Base-by-base conservation (phyloP, 148 eudicot species). In the Pouteria glomerata region DNA sequence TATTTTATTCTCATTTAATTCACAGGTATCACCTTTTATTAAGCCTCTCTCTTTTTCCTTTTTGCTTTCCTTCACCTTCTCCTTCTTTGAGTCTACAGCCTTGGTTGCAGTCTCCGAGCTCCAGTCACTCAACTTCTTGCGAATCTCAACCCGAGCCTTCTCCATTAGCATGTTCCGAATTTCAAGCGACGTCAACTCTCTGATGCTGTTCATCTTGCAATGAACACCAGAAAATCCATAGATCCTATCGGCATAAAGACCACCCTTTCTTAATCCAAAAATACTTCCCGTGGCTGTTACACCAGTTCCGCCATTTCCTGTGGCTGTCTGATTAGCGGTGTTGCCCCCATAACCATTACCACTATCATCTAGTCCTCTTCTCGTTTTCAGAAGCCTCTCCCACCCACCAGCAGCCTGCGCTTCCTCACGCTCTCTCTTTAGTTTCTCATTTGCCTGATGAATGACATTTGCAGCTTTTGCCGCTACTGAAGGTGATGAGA, bases 381-480 rank as follows among this genome's bases (percentile, higher is more conserved):
- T 78, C 64, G 80, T 86, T 63, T 69, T 76, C 3, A 48, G 71
- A 29, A 42, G 51, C 8, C 42, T 78, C 35, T 73, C 86, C 76
- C 79, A 72, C 8, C 64, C 60, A 2, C 58, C 19, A 55, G 61
- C 41, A 67, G 67, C 58, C 35, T 77, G 76, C 42, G 69, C 60
- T 61, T 76, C 91, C 78, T 79, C 85, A 26, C 71, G 67, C 50
- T 78, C 76, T 81, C 90, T 86, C 77, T 87, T 90, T 70, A 75
- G 50, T 69, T 70, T 84, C 37, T 88, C 89, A 31, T 83, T 77
- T 45, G 78, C 79, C 74, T 48, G 73, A 51, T 74, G 82, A 71
- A 77, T 64, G 52, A 74, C 81, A 62, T 64, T 78, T 44, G 85
- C 73, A 57, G 88, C 79, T 75, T 77, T 80, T 69, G 76, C 75